Evolutionary conservation across 306 rosid genomes (phyloP), one percentile per base, ranked within the genome.

Genomic region (Medicago lupulina): DNA sequence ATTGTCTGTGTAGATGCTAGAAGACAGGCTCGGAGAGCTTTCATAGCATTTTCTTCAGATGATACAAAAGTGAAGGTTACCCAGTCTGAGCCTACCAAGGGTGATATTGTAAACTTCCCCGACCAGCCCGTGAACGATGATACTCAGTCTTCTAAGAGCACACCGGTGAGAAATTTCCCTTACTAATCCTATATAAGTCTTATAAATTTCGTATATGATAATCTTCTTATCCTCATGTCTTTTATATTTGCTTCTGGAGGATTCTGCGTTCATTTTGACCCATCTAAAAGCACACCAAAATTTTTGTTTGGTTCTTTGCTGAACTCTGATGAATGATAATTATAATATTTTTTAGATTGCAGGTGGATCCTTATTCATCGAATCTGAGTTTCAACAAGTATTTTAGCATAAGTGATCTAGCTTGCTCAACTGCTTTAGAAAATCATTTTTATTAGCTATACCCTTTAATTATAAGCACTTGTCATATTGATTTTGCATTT

Each of bases 11-110:
- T 85, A 92, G 99, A 92, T 85, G 92, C 97, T 51, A 87, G 89
- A 61, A 85, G 99, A 83, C 96, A 90, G 82, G 99, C 92, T 9
- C 89, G 97, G 18, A 90, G 87, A 88, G 99, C 99, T 75, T 89
- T 95, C 75, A 67, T 95, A 79, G 97, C 97, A 80, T 85, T 95
- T 84, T 86, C 97, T 72, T 80, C 88, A 8, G 94, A 82, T 79
- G 93, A 85, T 75, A 79, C 67, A 4, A 85, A 85, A 73, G 71
- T 77, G 17, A 74, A 84, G 50, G 63, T 60, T 61, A 66, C 87
- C 7, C 84, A 84, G 63, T 82, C 87, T 28, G 89, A 82, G 69
- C 73, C 85, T 38, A 53, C 75, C 53, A 65, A 78, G 79, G 83
- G 58, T 58, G 87, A 83, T 66, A 31, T 38, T 55, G 86, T 76